Evolutionary conservation across 805 yeast genomes (phyloP), one percentile per base, ranked within the genome.

Genomic region (Starmera dryadoides): DNA sequence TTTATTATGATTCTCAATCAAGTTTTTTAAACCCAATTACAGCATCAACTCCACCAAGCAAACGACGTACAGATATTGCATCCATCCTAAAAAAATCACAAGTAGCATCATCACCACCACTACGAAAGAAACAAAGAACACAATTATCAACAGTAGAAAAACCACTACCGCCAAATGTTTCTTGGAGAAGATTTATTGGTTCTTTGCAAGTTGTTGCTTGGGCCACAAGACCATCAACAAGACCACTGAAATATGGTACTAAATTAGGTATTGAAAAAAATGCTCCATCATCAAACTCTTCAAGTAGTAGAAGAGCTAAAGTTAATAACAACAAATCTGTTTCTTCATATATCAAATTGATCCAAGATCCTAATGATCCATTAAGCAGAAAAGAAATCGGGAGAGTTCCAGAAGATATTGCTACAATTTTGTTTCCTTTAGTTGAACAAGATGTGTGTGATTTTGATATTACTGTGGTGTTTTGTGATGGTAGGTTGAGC

Each of bases 381-480:
- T 38, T 45, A 4, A 47, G 42, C 18, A 45, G 56, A 16, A 56
- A 83, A 42, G 95, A 86, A 53, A 65, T 89, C 23, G 97, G 93
- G 0, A 71, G 95, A 47, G 55, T 86, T 1, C 80, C 86, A 0
- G 88, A 81, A 45, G 83, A 77, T 36, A 64, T 77, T 23, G 87
- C 95, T 0, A 60, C 71, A 5, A 70, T 80, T 10, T 53, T 89
- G 9, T 72, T 80, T 4, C 87, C 94, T 0, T 64, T 88, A 25
- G 40, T 85, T 2, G 84, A 76, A 39, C 58, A 73, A 9, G 64
- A 68, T 7, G 65, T 77, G 3, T 73, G 83, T 30, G 52, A 55
- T 2, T 79, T 86, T 47, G 72, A 73, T 30, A 77, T 77, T 1
- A 68, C 75, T 0, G 67, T 85, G 28, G 68, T 83, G 7, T 75